These are phyloP conservation scores for Phanerochaete sordida DNA, from an alignment of 768 basidiomycete species.

Conservation along the genomic window DNA sequence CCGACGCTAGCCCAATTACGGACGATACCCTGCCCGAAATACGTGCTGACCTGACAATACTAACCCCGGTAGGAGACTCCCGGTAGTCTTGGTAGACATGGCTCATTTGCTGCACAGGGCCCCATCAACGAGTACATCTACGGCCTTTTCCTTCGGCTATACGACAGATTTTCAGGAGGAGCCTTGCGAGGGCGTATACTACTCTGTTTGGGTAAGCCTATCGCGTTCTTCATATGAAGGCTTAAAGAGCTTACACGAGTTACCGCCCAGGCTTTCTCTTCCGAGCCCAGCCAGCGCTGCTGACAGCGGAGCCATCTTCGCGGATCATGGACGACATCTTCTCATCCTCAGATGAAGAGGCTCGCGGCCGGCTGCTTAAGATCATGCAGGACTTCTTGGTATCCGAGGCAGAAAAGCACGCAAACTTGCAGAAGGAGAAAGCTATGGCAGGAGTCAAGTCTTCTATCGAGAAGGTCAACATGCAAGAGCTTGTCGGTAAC, in stretches of 20 bases:
- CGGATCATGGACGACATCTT: constrained; percentile 91
- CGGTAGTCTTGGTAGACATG: neutral
- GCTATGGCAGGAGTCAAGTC: constrained; percentile 38
- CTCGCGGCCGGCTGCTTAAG: constrained; percentile 68
- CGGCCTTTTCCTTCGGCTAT: constrained; percentile 62
- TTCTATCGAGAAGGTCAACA: constrained; percentile 59
- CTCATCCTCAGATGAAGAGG: constrained; percentile 65
- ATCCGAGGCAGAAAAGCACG: constrained; percentile 78
- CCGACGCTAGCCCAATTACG: constrained; percentile 38
- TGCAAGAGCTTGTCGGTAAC: constrained; percentile 93
- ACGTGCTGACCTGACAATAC: constrained; percentile 49
- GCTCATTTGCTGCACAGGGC: constrained; percentile 35
- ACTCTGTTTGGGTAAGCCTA: constrained; percentile 79
- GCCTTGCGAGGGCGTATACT: constrained; percentile 68
- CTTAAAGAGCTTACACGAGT: neutral
- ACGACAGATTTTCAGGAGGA: constrained; percentile 59
- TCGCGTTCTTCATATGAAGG: neutral
- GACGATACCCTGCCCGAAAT: constrained; percentile 37
- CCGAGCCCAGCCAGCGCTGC: constrained; percentile 86
- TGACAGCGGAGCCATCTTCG: constrained; percentile 78
- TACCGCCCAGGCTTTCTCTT: constrained; percentile 76
- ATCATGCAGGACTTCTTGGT: constrained; percentile 92
- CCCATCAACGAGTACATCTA: constrained; percentile 86
- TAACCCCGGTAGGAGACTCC: constrained; percentile 44
- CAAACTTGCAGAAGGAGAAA: constrained; percentile 73